Evolutionary conservation across 345 rosid genomes (phyloP).

Genomic region (Populus deltoides): DNA sequence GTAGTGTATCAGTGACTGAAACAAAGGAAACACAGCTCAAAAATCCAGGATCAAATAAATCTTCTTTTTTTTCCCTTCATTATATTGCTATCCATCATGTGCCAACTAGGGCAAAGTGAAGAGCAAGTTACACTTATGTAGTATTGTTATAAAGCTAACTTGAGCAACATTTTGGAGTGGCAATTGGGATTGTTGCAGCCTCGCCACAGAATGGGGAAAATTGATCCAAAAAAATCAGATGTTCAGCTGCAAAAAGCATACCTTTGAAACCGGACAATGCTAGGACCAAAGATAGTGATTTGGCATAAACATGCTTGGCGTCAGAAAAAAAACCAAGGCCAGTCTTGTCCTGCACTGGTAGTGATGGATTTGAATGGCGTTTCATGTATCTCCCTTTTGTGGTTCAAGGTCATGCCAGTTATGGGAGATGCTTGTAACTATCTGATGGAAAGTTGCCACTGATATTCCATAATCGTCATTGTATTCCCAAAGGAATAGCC

Average conservation of each 20-base stretch:
- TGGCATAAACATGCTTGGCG: constrained; percentile 10
- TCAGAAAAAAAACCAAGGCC: not conserved
- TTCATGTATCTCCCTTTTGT: not conserved
- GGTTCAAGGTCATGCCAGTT: not conserved
- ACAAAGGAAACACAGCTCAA: not conserved
- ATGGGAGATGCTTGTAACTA: not conserved
- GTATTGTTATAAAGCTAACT: not conserved
- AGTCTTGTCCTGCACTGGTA: not conserved
- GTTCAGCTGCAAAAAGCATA: constrained; percentile 27
- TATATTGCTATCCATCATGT: not conserved
- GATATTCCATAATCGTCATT: not conserved
- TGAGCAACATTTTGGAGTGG: not conserved
- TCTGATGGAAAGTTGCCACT: not conserved
- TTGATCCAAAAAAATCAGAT: not conserved
- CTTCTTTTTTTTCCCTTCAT: not conserved
- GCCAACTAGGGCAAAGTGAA: not conserved
- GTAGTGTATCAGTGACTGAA: not conserved
- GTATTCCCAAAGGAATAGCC: not conserved
- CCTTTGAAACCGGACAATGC: constrained; percentile 6
- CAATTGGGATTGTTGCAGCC: not conserved
- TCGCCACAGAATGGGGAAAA: constrained; percentile 14
- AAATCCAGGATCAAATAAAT: not conserved
- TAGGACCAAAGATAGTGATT: constrained; percentile 3
- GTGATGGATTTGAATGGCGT: constrained; percentile 1
- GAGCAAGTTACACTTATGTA: not conserved